Evolutionary conservation across 129 eudicot species (phyloP), one percentile per base, ranked within the genome.

Genomic region (Tagetes erecta): DNA sequence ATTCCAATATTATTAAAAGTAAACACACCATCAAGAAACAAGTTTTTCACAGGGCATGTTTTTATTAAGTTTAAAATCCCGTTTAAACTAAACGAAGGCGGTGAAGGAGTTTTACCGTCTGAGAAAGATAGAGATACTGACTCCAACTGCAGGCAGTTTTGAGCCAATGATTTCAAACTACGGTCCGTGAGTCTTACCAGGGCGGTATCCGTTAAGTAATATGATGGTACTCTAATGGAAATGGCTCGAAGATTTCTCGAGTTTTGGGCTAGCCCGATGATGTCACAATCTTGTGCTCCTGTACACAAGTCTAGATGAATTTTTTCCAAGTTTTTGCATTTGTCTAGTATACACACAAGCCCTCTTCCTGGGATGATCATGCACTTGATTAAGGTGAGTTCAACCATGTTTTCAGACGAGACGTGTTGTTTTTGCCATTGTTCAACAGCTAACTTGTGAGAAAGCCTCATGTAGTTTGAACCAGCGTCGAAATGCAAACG

Each of bases 321-420:
- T 59, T 81, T 88, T 72, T 91, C 90, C 74, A 92, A 76, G 74
- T 87, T 88, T 74, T 78, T 75, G 81, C 97, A 92, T 67, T 85
- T 89, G 5, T 75, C 85, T 30, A 89, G 58, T 27, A 92, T 78
- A 82, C 97, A 88, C 39, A 96, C 92, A 10, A 92, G 88, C 14
- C 97, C 97, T 78, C 89, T 79, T 6, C 97, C 96, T 0, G 89
- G 96, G 76, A 77, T 83, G 38, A 83, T 85, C 49, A 92, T 85
- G 67, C 97, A 86, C 55, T 92, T 88, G 70, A 83, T 89, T 45
- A 92, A 60, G 35, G 57, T 72, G 47, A 91, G 84, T 70, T 91
- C 97, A 14, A 53, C 34, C 88, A 91, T 82, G 76, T 70, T 92
- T 13, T 86, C 91, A 74, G 96, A 92, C 0, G 91, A 89, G 63